Percentiles rank a stretch among this genome's conserved stretches.
Conservation (phyloP, 2,329 filamentous ascomycete genomes). For the Magnaporthiopsis poae region DNA sequence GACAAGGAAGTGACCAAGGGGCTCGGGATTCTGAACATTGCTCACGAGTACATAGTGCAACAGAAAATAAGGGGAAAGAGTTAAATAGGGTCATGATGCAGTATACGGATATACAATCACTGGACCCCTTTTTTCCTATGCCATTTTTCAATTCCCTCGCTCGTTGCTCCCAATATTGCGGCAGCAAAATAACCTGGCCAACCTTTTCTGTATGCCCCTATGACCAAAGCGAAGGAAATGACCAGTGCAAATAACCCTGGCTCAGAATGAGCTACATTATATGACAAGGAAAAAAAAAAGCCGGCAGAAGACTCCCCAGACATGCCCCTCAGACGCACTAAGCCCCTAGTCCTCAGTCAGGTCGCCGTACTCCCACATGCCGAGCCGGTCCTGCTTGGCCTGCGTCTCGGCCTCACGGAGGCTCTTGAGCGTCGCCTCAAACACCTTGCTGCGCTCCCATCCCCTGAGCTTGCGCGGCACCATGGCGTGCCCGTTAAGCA, state of each 20-base stretch:
- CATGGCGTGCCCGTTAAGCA: conserved; percentile 77
- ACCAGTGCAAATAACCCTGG: neutral
- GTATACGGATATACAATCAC: neutral
- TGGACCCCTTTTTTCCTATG: no score
- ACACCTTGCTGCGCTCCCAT: conserved; percentile 69
- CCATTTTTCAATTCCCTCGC: neutral
- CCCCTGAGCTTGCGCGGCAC: conserved; percentile 83
- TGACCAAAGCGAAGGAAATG: neutral
- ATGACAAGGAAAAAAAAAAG: neutral
- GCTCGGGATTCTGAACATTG: no score
- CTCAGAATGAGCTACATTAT: conserved; percentile 6
- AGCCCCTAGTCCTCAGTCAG: conserved; percentile 67
- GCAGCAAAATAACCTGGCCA: neutral
- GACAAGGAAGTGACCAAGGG: no score
- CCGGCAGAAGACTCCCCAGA: no score
- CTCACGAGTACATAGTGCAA: neutral
- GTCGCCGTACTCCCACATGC: conserved; percentile 98
- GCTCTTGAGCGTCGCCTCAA: conserved; percentile 59
- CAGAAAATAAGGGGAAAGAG: neutral
- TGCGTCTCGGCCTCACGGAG: conserved; percentile 64
- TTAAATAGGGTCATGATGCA: no score
- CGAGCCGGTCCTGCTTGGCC: conserved; percentile 70
- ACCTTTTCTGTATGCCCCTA: neutral
- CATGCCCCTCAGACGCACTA: no score
- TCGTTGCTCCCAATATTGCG: neutral